Evolutionary conservation across 2,329 filamentous ascomycete species (phyloP).

Genomic region (Fusarium oxysporum): DNA sequence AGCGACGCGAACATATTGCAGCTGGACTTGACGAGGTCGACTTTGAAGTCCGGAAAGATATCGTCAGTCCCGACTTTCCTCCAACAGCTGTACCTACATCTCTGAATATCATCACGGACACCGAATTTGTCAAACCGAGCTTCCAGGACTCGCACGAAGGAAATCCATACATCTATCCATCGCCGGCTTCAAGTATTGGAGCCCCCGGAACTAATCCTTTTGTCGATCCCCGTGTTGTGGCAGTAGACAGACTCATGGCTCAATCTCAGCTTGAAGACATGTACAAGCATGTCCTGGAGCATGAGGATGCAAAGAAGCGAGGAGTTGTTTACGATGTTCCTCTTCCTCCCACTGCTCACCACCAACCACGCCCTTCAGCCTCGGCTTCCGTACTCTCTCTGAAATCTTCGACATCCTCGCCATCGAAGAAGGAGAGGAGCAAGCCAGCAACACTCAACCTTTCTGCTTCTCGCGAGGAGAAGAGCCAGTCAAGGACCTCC

Average conservation of each 20-base stretch:
- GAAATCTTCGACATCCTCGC: slow-evolving; percentile 47
- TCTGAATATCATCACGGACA: slow-evolving; percentile 35
- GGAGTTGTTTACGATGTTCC: slow-evolving; percentile 62
- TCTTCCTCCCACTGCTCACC: slow-evolving; percentile 47
- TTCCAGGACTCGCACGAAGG: slow-evolving; percentile 57
- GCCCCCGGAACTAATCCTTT: slow-evolving; percentile 72
- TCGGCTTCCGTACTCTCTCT: slow-evolving; percentile 39
- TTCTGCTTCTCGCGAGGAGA: slow-evolving; percentile 56
- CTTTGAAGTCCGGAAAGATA: slow-evolving; percentile 49
- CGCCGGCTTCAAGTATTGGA: slow-evolving; percentile 59
- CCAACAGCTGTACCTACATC: slow-evolving; percentile 21
- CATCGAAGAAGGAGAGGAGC: slow-evolving; percentile 59
- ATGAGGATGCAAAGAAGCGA: slow-evolving; percentile 76
- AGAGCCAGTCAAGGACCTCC: slow-evolving; percentile 66
- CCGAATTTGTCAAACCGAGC: slow-evolving; percentile 56
- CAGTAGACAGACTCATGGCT: slow-evolving; percentile 78
- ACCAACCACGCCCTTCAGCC: slow-evolving; percentile 35
- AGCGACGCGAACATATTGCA: slow-evolving; percentile 63
- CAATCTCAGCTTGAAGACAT: slow-evolving; percentile 89
- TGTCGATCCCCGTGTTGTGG: slow-evolving; percentile 82
- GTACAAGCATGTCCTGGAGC: slow-evolving; percentile 92
- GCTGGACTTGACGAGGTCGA: slow-evolving; percentile 65
- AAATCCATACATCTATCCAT: slow-evolving; percentile 59
- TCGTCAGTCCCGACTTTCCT: slow-evolving; percentile 41
- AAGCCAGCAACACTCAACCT: slow-evolving; percentile 66